Evolutionary conservation across 1,139 yeast genomes (phyloP).

Genomic region (Geotrichum carabidarum): DNA sequence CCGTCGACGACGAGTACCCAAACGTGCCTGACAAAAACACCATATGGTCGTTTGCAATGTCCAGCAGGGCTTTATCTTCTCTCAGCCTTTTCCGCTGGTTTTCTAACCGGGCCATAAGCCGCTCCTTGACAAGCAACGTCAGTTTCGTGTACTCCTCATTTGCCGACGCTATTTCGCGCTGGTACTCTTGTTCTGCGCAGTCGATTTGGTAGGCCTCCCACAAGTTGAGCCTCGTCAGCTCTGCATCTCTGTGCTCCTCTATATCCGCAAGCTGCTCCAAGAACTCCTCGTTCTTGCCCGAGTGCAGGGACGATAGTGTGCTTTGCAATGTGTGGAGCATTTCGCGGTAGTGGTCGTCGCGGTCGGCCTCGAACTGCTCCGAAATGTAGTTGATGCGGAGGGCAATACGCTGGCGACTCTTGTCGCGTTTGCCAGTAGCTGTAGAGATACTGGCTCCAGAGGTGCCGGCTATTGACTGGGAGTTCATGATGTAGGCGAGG

Average conservation of each 20-base stretch:
- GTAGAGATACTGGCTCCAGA: not conserved
- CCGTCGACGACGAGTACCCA: slow-evolving; percentile 1
- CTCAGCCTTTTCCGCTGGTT: slow-evolving; percentile 76
- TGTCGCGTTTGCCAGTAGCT: slow-evolving; percentile 4
- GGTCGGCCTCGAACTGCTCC: slow-evolving; percentile 58
- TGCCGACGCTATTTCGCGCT: slow-evolving; percentile 68
- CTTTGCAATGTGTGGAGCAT: slow-evolving; percentile 71
- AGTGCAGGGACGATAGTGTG: slow-evolving; percentile 72
- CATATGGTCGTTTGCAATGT: slow-evolving; percentile 67
- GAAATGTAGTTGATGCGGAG: slow-evolving; percentile 62
- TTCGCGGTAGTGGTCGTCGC: slow-evolving; percentile 71
- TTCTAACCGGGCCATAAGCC: slow-evolving; percentile 71
- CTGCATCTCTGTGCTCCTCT: slow-evolving; percentile 78
- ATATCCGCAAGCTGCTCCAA: slow-evolving; percentile 52
- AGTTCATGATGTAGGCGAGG: not conserved
- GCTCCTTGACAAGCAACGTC: slow-evolving; percentile 77
- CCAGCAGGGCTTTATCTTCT: slow-evolving; percentile 83
- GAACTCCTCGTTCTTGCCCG: slow-evolving; percentile 66
- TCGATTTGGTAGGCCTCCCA: slow-evolving; percentile 85
- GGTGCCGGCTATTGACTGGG: not conserved
- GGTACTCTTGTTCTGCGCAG: slow-evolving; percentile 70
- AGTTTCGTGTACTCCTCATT: slow-evolving; percentile 73
- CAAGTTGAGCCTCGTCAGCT: slow-evolving; percentile 65
- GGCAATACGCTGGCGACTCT: slow-evolving; percentile 62
- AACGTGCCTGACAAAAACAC: slow-evolving; percentile 36